phyloP scores from a whole-genome alignment of 306 rosid genomes.

The Ormosia emarginata region DNA sequence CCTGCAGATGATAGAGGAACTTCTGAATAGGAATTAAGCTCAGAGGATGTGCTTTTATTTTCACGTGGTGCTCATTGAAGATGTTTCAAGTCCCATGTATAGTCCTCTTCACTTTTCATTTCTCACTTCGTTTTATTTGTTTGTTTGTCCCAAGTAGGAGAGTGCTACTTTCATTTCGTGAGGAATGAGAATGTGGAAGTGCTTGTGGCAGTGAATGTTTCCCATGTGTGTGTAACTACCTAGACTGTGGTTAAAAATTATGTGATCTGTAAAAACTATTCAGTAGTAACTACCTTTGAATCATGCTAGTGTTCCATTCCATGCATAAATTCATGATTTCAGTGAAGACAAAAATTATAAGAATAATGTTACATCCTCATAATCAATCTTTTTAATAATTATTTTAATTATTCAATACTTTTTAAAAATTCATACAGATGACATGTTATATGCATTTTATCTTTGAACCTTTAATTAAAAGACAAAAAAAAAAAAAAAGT shows the following conservation, averaged over 20 bases:
- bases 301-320: neutral
- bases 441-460: no score
- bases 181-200: neutral
- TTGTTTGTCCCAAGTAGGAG: conserved; percentile 18
- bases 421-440: no score
- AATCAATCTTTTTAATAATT: no score
- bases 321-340: neutral
- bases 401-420: no score
- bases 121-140: conserved; percentile 12
- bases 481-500: no score
- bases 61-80: conserved; percentile 20
- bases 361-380: no score
- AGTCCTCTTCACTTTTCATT: neutral
- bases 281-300: neutral
- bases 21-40: conserved; percentile 46
- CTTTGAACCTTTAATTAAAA: no score
- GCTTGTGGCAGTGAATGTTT: neutral
- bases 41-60: neutral
- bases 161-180: conserved; percentile 17
- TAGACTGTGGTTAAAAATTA: neutral
- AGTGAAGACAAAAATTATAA: neutral
- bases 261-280: neutral
- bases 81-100: conserved; percentile 2
- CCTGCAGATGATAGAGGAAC: conserved; percentile 84
- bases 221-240: neutral